A percentile compares a stretch with the other conserved stretches of the same genome.
Evolutionary conservation across 2,329 filamentous ascomycete species (phyloP).

Genomic region (Neurospora sp.): DNA sequence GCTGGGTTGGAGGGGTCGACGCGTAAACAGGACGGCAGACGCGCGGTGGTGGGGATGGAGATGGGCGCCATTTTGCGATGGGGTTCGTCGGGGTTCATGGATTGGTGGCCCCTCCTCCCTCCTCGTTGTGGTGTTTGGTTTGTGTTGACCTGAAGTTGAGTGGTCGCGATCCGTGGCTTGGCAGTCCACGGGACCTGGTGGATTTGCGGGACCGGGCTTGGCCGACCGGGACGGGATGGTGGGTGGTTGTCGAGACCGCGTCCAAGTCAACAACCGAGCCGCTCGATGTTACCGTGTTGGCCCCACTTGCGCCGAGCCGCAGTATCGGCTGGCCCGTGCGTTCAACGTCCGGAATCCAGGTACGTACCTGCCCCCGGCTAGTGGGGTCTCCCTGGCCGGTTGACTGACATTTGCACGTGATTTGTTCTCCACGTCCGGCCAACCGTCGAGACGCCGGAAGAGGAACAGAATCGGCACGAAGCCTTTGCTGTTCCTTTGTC

Average conservation of each 20-base stretch:
- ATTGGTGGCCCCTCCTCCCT: conserved; percentile 4
- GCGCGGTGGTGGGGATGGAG: conserved; percentile 61
- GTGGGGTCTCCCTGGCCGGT: background rate
- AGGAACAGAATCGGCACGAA: background rate
- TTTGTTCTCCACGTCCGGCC: background rate
- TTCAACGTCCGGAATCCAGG: background rate
- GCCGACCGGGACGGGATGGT: background rate
- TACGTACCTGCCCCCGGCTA: background rate
- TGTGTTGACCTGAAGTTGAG: background rate
- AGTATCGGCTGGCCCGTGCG: background rate
- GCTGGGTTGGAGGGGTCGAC: conserved; percentile 55
- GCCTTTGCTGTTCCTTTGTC: background rate
- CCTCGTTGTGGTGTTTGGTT: background rate
- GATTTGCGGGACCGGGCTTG: background rate
- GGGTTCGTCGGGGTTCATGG: background rate
- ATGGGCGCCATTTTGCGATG: conserved; percentile 38
- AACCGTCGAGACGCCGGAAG: background rate
- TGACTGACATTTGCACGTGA: background rate
- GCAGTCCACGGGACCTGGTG: background rate
- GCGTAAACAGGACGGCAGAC: conserved; percentile 61
- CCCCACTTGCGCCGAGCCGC: background rate
- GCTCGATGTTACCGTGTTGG: background rate
- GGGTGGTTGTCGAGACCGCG: background rate
- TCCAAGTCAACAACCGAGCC: background rate
- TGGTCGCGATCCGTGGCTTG: background rate